Evolutionary conservation across 495 filamentous ascomycete species (phyloP), one percentile per base, ranked within the genome.

Genomic region (Pyrenopolyporus hunteri): DNA sequence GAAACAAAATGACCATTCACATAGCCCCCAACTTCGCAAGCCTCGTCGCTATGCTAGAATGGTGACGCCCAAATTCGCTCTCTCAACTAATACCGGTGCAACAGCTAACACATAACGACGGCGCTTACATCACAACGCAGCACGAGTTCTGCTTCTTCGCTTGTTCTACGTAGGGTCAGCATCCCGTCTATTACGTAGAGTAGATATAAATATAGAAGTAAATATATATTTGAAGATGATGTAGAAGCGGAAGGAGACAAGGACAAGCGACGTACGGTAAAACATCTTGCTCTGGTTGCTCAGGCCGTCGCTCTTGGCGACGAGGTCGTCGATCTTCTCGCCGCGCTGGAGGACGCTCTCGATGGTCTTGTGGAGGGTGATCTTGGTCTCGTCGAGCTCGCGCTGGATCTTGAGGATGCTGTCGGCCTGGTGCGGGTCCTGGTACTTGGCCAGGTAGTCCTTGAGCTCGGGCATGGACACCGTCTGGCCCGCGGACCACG

Each of bases 101-200:
- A 20, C 22, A 17, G 35, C 26, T 9, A 49, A 29, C 9, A 33
- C 25, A 29, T n/a, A 45, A 28, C 23, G 13, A 20, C 14, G 6
- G 26, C 10, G 36, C 44, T 72, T 83, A 96, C 87, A 93, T 93
- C 42, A 96, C 70, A 37, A 88, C 66, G 74, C 92, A 95, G 83
- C 93, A 97, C 25, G 89, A 92, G 78, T 97, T 97, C 73, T 97
- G 93, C 75, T 97, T 95, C 82, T 97, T 96, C 59, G 93, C 90
- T 85, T 89, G 70, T 63, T 68, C 66, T 77, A 40, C 6, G 28
- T 8, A 14, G 10, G 35, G 17, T 49, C 29, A 49, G 29, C 17
- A 31, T 33, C 20, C 16, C 11, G 28, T 19, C 2, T 13, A 28
- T 9, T n/a, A 45, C 7, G 17, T 16, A 13, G 13, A 20, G 16